A percentile compares a stretch with the other conserved stretches of the same genome.
phyloP scores from a whole-genome alignment of 495 filamentous ascomycete genomes.

The Neurospora sp. region DNA sequence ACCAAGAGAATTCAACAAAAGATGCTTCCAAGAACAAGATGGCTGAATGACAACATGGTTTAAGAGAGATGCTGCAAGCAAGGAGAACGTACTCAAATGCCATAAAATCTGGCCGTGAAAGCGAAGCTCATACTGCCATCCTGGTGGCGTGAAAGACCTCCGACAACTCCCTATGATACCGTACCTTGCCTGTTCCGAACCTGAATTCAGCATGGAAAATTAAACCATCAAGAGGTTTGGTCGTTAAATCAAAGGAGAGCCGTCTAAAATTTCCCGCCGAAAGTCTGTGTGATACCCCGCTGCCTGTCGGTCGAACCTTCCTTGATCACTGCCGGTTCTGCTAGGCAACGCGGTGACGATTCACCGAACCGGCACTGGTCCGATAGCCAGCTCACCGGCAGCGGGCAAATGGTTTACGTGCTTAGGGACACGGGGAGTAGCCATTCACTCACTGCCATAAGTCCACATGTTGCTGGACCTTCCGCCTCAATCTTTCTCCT shows the following conservation, averaged over 20 bases:
- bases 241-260: not conserved
- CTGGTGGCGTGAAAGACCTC: not conserved
- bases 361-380: not conserved
- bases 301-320: not conserved
- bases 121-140: not conserved
- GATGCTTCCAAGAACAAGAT: not conserved
- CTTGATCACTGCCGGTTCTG: not conserved
- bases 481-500: not conserved
- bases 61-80: not conserved
- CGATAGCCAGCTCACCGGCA: not conserved
- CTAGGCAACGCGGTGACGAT: not conserved
- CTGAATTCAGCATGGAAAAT: too few species aligned
- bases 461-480: not conserved
- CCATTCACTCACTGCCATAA: not conserved
- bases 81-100: too few species aligned
- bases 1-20: not conserved
- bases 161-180: not conserved
- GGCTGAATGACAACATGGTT: not conserved
- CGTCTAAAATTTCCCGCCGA: not conserved
- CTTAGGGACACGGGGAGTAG: rapidly evolving
- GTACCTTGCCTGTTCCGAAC: too few species aligned
- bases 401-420: not conserved
- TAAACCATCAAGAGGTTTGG: not conserved
- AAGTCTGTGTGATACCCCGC: not conserved
- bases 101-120: not conserved